Evolutionary conservation across 129 eudicot species (phyloP), one percentile per base, ranked within the genome.

Genomic region (Pulicaria dysenterica): DNA sequence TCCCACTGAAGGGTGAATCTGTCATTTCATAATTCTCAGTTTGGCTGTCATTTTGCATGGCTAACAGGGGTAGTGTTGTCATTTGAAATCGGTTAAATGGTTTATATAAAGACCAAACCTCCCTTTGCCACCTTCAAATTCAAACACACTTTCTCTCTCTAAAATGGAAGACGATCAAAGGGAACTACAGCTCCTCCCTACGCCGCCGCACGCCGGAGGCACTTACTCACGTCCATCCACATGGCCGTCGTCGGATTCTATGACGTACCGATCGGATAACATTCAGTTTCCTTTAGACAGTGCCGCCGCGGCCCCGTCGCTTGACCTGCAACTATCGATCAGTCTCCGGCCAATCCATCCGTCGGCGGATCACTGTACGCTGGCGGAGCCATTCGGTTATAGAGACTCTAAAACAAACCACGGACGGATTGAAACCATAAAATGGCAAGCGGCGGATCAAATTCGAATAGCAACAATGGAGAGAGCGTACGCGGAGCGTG

Each of bases 391-490:
- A 3, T 50, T 36, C 14, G 50, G 49, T 3, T 43, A 50, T 1
- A 72, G 69, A 40, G 80, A 76, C 19, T 47, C 79, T 5, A 66
- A 55, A 65, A 55, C 12, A 3, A 69, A 76, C 1, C 67, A 58
- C 59, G 71, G 79, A 7, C 39, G 83, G 36, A 51, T 87, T 0
- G 96, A 92, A 70, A 87, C 88, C 4, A 16, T 92, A 60, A 86
- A 83, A 74, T 87, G 89, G 94, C 91, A 92, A 51, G 88, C 97
- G 0, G 88, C 94, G 3, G 97, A 92, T 84, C 97, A 92, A 72
- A 86, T 88, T 14, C 81, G 96, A 31, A 69, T 92, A 34, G 98
- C 98, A 0, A 86, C 91, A 8, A 77, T 89, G 81, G 98, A 92
- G 79, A 92, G 81, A 53, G 97, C 91, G 13, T 89, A 92, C 40